phyloP scores from a whole-genome alignment of 2,329 filamentous ascomycete species.

The Pestalotiopsis fici region DNA sequence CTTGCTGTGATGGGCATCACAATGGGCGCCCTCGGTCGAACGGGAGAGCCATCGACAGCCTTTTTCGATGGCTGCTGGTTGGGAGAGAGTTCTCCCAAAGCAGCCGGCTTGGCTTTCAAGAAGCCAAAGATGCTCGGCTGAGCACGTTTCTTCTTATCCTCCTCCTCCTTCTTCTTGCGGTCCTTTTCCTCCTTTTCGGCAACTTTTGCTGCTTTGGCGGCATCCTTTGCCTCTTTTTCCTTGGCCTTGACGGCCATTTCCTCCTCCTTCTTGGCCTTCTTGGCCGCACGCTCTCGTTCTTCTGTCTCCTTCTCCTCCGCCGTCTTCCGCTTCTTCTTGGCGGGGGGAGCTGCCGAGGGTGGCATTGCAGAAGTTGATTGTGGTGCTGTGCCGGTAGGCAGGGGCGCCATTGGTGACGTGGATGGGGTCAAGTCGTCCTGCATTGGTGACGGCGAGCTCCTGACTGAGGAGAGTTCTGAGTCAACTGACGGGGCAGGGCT shows the following conservation, averaged over 20 bases:
- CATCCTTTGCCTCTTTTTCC: conserved; percentile 14
- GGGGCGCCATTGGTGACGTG: conserved; percentile 16
- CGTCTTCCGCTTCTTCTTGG: conserved; percentile 38
- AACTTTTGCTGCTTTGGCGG: conserved; percentile 23
- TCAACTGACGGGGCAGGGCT: conserved; percentile 41
- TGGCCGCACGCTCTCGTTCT: conserved; percentile 30
- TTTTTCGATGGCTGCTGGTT: conserved; percentile 24
- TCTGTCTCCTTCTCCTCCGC: conserved; percentile 48
- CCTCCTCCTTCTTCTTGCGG: conserved; percentile 40
- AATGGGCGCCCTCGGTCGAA: background rate
- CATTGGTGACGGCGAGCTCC: conserved; percentile 36
- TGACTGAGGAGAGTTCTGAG: conserved; percentile 40
- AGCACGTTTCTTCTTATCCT: conserved; percentile 31
- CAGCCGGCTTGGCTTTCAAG: conserved; percentile 23
- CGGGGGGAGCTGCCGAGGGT: conserved; percentile 17
- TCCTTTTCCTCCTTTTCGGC: conserved; percentile 56
- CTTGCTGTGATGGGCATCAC: background rate
- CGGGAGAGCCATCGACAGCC: background rate
- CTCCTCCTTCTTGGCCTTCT: conserved; percentile 47
- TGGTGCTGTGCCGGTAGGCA: conserved; percentile 10
- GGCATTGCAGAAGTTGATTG: background rate
- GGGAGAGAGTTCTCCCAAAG: conserved; percentile 14
- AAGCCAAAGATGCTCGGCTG: conserved; percentile 15
- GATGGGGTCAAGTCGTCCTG: conserved; percentile 22
- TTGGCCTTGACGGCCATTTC: conserved; percentile 33